Evolutionary conservation across 768 basidiomycete genomes (phyloP).

Genomic region (Rhodotorula paludigena): DNA sequence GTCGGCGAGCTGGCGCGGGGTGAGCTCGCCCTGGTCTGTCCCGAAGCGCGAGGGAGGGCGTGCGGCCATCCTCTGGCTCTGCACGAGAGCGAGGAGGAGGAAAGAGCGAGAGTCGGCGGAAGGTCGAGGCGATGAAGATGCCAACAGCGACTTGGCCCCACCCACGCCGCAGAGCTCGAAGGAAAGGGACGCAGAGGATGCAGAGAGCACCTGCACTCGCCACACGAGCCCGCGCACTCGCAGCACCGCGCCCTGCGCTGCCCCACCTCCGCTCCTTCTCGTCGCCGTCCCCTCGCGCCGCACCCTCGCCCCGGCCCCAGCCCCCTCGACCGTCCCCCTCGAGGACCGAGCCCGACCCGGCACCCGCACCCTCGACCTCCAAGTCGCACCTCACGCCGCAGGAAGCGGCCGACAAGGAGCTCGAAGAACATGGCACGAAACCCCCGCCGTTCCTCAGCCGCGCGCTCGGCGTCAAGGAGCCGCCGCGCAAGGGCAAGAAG

Average conservation of each 20-base stretch:
- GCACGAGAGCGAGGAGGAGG: background rate
- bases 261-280: background rate
- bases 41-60: background rate
- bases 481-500: slow-evolving; percentile 60
- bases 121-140: background rate
- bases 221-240: background rate
- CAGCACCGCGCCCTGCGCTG: background rate
- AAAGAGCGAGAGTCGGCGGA: background rate
- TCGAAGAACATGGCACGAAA: slow-evolving; percentile 26
- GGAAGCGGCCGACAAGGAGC: slow-evolving; percentile 18
- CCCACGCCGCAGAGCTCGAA: too few relatives aligned
- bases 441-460: slow-evolving; percentile 47
- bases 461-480: slow-evolving; percentile 70
- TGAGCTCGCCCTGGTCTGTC: slow-evolving; percentile 1
- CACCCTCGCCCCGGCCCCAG: background rate
- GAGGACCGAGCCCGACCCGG: background rate
- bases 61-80: background rate
- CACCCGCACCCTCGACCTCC: background rate
- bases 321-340: background rate
- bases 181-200: too few relatives aligned
- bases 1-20: slow-evolving; percentile 10
- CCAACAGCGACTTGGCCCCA: too few relatives aligned
- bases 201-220: background rate
- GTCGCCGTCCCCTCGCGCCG: background rate
- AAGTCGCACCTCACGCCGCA: slow-evolving; percentile 29